These are phyloP conservation scores for Apiospora rasikravindrae DNA, from an alignment of 2,329 filamentous ascomycete species.

Conservation along the genomic window DNA sequence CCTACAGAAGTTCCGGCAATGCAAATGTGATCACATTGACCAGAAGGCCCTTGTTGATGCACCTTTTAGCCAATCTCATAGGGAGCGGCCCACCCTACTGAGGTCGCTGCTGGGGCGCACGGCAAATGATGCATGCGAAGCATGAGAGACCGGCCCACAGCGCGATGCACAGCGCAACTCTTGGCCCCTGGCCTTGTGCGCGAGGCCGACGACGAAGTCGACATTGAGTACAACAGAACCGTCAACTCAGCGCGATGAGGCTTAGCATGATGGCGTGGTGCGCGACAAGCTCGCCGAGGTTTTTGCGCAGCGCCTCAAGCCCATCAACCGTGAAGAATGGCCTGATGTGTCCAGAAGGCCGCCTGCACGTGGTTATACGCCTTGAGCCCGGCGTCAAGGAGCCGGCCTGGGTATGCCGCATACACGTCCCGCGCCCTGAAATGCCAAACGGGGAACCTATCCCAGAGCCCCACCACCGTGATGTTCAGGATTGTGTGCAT, in stretches of 20 bases:
- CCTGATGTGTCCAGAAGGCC: not conserved
- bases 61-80: constrained; percentile 64
- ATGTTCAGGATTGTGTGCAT: not conserved
- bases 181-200: constrained; percentile 71
- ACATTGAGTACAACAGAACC: constrained; percentile 82
- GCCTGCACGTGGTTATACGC: not conserved
- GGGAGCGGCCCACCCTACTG: constrained; percentile 52
- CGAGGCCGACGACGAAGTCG: constrained; percentile 75
- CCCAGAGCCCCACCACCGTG: not conserved
- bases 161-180: constrained; percentile 68
- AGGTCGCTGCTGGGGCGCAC: constrained; percentile 57
- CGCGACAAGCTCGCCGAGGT: constrained; percentile 47
- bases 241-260: constrained; percentile 71
- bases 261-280: constrained; percentile 75
- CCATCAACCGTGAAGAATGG: not conserved
- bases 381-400: not conserved
- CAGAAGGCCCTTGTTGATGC: constrained; percentile 62
- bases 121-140: constrained; percentile 63
- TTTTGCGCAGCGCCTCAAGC: not conserved
- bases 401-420: not conserved
- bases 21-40: constrained; percentile 57
- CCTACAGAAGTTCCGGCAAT: constrained; percentile 59
- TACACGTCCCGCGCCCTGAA: constrained; percentile 2
- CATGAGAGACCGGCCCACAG: constrained; percentile 74
- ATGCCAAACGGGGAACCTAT: not conserved